phyloP scores from a whole-genome alignment of 306 rosid genomes.

The Dryas octopetala region DNA sequence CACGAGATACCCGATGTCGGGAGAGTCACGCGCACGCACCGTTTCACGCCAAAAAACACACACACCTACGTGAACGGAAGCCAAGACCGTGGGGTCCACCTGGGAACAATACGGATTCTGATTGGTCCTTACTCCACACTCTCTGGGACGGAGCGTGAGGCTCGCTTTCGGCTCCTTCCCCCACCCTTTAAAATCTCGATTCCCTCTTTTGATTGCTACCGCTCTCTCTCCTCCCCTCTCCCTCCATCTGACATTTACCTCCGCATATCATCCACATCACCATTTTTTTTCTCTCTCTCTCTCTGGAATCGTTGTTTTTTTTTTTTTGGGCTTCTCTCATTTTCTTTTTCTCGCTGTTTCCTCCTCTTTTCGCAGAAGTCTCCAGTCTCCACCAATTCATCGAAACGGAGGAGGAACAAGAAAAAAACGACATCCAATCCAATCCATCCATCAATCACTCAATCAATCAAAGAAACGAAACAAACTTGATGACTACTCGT shows the following conservation, averaged over 20 bases:
- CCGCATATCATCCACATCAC: neutral
- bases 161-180: neutral
- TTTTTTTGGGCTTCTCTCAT: neutral
- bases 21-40: neutral
- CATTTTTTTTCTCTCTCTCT: neutral
- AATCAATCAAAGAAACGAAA: slow-evolving; percentile 6
- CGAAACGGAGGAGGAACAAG: no score
- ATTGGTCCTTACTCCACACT: slow-evolving; percentile 38
- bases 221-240: slow-evolving; percentile 18
- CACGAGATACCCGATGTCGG: slow-evolving; percentile 23
- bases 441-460: slow-evolving; percentile 5
- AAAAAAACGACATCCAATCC: slow-evolving; percentile 5
- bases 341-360: slow-evolving; percentile 4
- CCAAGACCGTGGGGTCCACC: no score
- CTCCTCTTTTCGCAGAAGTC: slow-evolving; percentile 20
- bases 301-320: neutral
- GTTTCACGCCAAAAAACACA: neutral
- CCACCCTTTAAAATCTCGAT: slow-evolving; percentile 38
- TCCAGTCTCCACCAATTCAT: slow-evolving; percentile 5
- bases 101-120: neutral
- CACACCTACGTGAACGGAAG: no score
- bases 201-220: slow-evolving; percentile 50
- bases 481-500: neutral
- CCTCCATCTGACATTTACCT: no score
- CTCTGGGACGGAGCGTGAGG: slow-evolving; percentile 42